phyloP scores from a whole-genome alignment of 2,329 filamentous ascomycete species.

The Ascochyta clinopodiicola region DNA sequence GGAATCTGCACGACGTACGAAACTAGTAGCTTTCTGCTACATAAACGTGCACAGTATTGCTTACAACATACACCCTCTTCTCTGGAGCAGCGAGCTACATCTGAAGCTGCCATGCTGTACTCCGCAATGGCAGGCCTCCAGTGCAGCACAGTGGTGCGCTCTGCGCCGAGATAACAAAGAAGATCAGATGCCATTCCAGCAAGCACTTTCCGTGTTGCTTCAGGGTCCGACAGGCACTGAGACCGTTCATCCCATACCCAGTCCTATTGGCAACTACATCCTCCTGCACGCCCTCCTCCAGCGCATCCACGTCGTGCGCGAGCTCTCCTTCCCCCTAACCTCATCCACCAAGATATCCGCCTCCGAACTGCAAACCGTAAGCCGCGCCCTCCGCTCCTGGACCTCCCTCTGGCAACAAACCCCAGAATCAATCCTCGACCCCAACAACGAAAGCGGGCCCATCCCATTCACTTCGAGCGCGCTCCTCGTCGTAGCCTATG shows the following conservation, averaged over 20 bases:
- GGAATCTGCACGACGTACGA: slow-evolving; percentile 40
- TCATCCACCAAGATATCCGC: slow-evolving; percentile 27
- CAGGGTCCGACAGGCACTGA: slow-evolving; percentile 23
- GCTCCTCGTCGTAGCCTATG: slow-evolving; percentile 55
- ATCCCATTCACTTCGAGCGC: slow-evolving; percentile 55
- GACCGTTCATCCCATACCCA: slow-evolving; percentile 35
- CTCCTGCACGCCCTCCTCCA: slow-evolving; percentile 41
- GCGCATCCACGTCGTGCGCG: slow-evolving; percentile 37
- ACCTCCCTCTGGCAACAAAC: slow-evolving; percentile 45
- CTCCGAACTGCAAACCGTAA: slow-evolving; percentile 30
- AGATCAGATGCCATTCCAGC: slow-evolving; percentile 37
- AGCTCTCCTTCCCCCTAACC: slow-evolving; percentile 33
- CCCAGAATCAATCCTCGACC: slow-evolving; percentile 45
- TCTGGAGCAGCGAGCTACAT: slow-evolving; percentile 40
- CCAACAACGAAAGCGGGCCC: slow-evolving; percentile 46
- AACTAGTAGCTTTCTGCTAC: slow-evolving; percentile 42
- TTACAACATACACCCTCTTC: slow-evolving; percentile 39
- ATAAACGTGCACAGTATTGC: slow-evolving; percentile 44
- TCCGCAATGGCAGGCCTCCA: slow-evolving; percentile 34
- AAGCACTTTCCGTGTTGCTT: slow-evolving; percentile 36
- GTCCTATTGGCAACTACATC: slow-evolving; percentile 41
- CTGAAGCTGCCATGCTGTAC: slow-evolving; percentile 37
- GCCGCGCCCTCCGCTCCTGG: slow-evolving; percentile 43
- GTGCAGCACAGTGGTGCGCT: slow-evolving; percentile 35
- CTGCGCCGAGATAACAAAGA: slow-evolving; percentile 32